Conservation (phyloP, 768 basidiomycete species). For the Suillus spraguei region DNA sequence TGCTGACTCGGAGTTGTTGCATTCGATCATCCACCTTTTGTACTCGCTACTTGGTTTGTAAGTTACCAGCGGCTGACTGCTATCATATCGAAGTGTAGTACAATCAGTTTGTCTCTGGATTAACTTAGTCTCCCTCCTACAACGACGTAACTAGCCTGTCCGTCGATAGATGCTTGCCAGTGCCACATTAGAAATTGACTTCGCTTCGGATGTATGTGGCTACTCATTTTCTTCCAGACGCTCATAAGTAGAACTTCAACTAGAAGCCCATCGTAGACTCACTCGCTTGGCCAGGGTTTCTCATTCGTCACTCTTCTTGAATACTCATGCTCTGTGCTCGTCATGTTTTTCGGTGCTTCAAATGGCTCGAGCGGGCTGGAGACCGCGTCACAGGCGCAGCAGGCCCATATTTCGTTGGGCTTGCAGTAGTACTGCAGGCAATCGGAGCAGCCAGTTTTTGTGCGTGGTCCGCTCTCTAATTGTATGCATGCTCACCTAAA, state of each 20-base stretch:
- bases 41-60: neutral
- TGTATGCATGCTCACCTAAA: slow-evolving; percentile 6
- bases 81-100: slow-evolving; percentile 26
- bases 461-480: slow-evolving; percentile 42
- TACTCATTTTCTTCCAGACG: neutral
- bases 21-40: neutral
- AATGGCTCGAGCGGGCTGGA: slow-evolving; percentile 66
- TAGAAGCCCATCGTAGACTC: neutral
- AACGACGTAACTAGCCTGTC: neutral
- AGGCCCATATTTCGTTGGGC: slow-evolving; percentile 84
- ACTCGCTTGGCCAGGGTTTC: neutral
- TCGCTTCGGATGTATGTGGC: neutral
- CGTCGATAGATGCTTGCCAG: no score
- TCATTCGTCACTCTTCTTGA: neutral
- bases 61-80: neutral
- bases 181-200: neutral
- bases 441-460: slow-evolving; percentile 79
- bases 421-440: slow-evolving; percentile 76
- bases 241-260: neutral
- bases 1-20: no score
- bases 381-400: slow-evolving; percentile 88
- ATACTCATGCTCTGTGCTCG: slow-evolving; percentile 30
- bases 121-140: neutral
- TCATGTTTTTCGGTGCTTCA: slow-evolving; percentile 58
- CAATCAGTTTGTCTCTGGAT: slow-evolving; percentile 24